phyloP scores from a whole-genome alignment of 108 stramenopile genomes.

The Licmophora abbreviata region DNA sequence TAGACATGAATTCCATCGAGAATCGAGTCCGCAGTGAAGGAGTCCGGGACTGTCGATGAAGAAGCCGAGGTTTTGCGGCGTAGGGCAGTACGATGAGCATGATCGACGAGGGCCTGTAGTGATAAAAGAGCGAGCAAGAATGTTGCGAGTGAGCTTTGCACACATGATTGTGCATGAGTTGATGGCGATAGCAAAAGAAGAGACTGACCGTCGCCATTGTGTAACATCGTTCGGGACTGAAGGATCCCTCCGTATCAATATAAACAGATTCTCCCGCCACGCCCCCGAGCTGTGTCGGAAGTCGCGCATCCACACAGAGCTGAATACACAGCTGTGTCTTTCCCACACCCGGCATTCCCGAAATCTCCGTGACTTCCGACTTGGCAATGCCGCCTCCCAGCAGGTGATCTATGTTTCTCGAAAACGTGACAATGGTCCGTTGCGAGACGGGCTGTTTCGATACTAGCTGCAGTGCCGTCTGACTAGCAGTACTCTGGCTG shows the following conservation, averaged over 20 bases:
- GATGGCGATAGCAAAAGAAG: no score
- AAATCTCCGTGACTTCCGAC: conserved; percentile 85
- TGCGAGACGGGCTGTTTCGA: conserved; percentile 1
- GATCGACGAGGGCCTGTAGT: conserved; percentile 36
- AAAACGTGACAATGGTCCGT: conserved; percentile 71
- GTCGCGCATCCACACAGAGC: conserved; percentile 76
- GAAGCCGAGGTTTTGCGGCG: conserved; percentile 67
- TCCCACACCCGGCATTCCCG: conserved; percentile 86
- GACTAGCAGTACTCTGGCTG: neutral
- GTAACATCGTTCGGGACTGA: conserved; percentile 66
- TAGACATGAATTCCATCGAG: conserved; percentile 84
- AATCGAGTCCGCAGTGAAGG: conserved; percentile 48
- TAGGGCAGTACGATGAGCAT: conserved; percentile 36
- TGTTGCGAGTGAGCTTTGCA: no score
- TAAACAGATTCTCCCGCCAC: conserved; percentile 78
- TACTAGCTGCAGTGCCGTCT: conserved; percentile 1
- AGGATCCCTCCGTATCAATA: conserved; percentile 93
- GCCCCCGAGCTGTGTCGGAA: conserved; percentile 80
- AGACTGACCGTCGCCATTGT: no score
- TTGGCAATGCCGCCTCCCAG: conserved; percentile 82
- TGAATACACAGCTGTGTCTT: conserved; percentile 96
- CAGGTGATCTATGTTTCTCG: conserved; percentile 55
- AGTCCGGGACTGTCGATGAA: conserved; percentile 30
- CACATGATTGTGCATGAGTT: no score
- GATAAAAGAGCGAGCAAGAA: no score